Evolutionary conservation across 2,329 filamentous ascomycete genomes (phyloP).

Genomic region (Fonsecaea multimorphosa): DNA sequence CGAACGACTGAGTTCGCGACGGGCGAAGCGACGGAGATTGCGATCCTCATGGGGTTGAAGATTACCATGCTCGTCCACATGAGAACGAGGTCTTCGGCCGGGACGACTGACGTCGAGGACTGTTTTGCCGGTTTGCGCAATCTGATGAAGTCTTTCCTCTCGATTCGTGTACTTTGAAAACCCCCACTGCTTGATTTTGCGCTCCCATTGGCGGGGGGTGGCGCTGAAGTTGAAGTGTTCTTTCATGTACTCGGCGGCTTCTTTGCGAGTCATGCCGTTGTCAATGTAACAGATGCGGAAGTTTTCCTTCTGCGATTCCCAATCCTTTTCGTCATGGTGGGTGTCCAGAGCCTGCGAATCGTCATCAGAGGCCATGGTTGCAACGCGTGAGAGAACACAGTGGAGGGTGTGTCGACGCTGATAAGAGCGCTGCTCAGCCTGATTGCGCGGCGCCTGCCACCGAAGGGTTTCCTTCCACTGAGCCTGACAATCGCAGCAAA

Average conservation of each 20-base stretch:
- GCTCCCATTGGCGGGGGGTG: constrained; percentile 39
- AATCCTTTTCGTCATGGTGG: constrained; percentile 39
- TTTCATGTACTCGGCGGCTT: constrained; percentile 35
- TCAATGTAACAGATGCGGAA: constrained; percentile 38
- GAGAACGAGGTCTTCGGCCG: constrained; percentile 36
- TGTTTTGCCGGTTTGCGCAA: constrained; percentile 34
- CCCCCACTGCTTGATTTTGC: constrained; percentile 39
- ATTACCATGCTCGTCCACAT: constrained; percentile 29
- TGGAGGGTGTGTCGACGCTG: background rate
- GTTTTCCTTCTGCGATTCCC: constrained; percentile 36
- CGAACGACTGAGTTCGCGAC: constrained; percentile 36
- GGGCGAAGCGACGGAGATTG: constrained; percentile 38
- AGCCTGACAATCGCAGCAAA: background rate
- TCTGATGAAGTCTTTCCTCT: constrained; percentile 35
- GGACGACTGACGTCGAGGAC: constrained; percentile 36
- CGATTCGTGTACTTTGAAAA: constrained; percentile 38
- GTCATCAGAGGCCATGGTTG: constrained; percentile 35
- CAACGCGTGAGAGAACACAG: background rate
- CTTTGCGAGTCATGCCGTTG: constrained; percentile 37
- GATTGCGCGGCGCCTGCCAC: constrained; percentile 8
- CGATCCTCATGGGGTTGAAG: constrained; percentile 36
- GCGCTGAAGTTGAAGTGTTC: constrained; percentile 35
- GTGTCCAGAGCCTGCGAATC: constrained; percentile 30
- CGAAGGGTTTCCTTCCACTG: background rate
- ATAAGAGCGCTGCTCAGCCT: constrained; percentile 21